Base-by-base conservation (phyloP, 352 stramenopile genomes). In the Achlya hypogyna region DNA sequence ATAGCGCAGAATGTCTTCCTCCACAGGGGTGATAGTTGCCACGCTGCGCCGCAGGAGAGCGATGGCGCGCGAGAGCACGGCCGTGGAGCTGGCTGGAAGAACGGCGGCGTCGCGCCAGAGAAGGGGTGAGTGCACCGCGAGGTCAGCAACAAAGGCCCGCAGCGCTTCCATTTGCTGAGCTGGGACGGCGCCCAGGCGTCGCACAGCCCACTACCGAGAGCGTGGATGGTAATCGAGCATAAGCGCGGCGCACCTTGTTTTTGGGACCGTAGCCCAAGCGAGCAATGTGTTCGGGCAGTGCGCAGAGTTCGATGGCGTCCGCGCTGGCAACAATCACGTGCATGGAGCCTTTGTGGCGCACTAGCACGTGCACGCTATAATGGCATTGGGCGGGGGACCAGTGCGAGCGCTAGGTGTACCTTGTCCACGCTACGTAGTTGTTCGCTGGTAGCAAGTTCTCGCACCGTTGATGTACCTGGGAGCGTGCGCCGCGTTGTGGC, bases 1-100 rank as follows among this genome's bases (percentile, higher is more conserved):
- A 51, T 56, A 67, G n/a, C 60, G 60, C 6, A 67, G 28, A 29
- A 60, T 67, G 40, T 67, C 60, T 5, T 58, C 20, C 22, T 67
- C 60, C 8, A 45, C 42, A 8, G 42, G 27, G n/a, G 60, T 47
- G 32, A 67, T 49, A 10, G 60, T 5, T 1, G 28, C 29, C 22
- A 67, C 35, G 51, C 42, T 60, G 3, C 20, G 10, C 23, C 27
- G 16, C 16, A 67, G 10, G 14, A 67, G 29, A 5, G 10, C 23
- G 3, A 42, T 45, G 8, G 51, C 14, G 12, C 51, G 42, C 20
- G 5, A 5, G 20, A 67, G 8, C n/a, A 67, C 40, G 12, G 20
- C 8, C 10, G 12, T 12, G 31, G 25, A 3, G 25, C 31, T 56
- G 12, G 25, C 2, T 38, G 49, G 49, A 31, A 56, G 31, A 20